A percentile compares a stretch with the other conserved stretches of the same genome.
Evolutionary conservation across 2,329 filamentous ascomycete genomes (phyloP).

Genomic region (Helotiales sp.): DNA sequence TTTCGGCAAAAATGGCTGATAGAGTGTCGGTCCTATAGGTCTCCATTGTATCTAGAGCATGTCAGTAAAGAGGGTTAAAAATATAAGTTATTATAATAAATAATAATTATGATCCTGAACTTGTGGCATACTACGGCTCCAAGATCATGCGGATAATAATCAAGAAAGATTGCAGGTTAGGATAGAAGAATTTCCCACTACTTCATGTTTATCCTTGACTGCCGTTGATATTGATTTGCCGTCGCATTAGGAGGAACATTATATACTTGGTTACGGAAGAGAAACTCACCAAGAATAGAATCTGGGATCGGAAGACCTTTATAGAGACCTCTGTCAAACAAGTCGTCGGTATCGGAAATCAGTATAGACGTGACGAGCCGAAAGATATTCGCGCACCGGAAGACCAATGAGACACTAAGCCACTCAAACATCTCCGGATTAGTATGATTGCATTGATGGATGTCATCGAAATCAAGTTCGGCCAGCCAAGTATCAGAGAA

Average conservation of each 20-base stretch:
- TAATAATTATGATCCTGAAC: too few species aligned
- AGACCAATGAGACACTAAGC: neutral
- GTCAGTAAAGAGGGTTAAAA: too few species aligned
- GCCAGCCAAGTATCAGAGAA: neutral
- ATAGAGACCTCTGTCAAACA: neutral
- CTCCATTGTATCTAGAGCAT: neutral
- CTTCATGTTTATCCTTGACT: too few species aligned
- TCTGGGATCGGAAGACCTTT: neutral
- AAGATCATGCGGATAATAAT: too few species aligned
- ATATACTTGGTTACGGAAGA: too few species aligned
- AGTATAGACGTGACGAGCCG: neutral
- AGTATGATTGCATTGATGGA: neutral
- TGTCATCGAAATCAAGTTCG: neutral
- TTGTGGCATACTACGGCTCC: too few species aligned
- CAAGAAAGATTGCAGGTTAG: too few species aligned
- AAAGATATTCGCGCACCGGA: neutral
- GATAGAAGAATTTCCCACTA: too few species aligned
- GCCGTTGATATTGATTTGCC: too few species aligned
- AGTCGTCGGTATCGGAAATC: neutral
- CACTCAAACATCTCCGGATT: neutral
- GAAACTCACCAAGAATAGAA: neutral
- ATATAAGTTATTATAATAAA: too few species aligned
- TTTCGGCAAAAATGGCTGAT: neutral
- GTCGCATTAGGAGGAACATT: too few species aligned
- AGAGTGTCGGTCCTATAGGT: neutral